phyloP scores from a whole-genome alignment of 2,329 filamentous ascomycete genomes.

The Colletotrichum orchidophilum region DNA sequence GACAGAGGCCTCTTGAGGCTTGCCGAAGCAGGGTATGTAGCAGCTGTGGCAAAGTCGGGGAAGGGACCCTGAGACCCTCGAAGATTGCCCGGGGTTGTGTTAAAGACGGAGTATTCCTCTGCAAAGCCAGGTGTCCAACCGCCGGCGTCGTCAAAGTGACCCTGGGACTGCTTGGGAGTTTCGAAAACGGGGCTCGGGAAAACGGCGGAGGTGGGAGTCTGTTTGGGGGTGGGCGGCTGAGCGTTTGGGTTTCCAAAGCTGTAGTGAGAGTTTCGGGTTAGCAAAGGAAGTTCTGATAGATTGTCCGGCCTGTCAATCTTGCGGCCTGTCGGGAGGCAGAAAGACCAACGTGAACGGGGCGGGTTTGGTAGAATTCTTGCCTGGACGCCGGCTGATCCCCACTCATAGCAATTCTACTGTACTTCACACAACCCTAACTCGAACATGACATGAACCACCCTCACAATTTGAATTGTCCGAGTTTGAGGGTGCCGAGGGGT shows the following conservation, averaged over 20 bases:
- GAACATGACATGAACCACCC: slow-evolving; percentile 33
- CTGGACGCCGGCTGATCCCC: slow-evolving; percentile 66
- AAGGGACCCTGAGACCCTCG: slow-evolving; percentile 56
- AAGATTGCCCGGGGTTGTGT: slow-evolving; percentile 69
- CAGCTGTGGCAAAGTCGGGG: slow-evolving; percentile 51
- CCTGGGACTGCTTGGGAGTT: slow-evolving; percentile 61
- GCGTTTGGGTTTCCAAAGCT: slow-evolving; percentile 73
- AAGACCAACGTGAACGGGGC: slow-evolving; percentile 31
- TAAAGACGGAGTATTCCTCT: slow-evolving; percentile 73
- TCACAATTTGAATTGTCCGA: slow-evolving; percentile 14
- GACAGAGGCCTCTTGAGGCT: slow-evolving; percentile 62
- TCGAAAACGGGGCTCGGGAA: slow-evolving; percentile 66
- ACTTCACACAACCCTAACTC: slow-evolving; percentile 35
- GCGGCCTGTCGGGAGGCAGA: slow-evolving; percentile 28
- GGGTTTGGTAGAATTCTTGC: slow-evolving; percentile 47
- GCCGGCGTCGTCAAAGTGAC: slow-evolving; percentile 58
- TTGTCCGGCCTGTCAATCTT: slow-evolving; percentile 18
- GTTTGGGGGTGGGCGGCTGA: slow-evolving; percentile 67
- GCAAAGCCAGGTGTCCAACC: slow-evolving; percentile 71
- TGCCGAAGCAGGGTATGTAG: slow-evolving; percentile 46
- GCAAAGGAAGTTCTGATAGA: slow-evolving; percentile 38
- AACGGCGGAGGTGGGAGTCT: slow-evolving; percentile 63
- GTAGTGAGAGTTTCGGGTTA: slow-evolving; percentile 45
- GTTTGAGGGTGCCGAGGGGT: neutral
- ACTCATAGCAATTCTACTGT: slow-evolving; percentile 66